Evolutionary conservation across 192 early-diverging fungal genomes (phyloP), one percentile per base, ranked within the genome.

Genomic region (Lobosporangium transversale): DNA sequence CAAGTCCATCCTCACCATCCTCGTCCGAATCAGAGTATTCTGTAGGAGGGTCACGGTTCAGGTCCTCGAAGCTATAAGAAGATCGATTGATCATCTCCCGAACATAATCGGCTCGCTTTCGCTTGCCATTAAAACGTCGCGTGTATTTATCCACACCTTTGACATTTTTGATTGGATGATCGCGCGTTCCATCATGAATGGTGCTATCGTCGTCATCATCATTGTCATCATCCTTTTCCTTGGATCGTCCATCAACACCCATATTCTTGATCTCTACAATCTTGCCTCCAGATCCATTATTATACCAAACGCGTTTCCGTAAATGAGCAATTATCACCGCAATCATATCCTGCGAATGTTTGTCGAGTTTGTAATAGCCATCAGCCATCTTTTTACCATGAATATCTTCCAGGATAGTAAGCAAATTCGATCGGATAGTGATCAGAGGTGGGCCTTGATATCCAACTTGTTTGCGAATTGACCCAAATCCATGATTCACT

Each of bases 61-160:
- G 10, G 1, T 10, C 3, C 44, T n/a, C n/a, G n/a, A n/a, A n/a
- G n/a, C n/a, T n/a, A n/a, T n/a, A n/a, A n/a, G n/a, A n/a, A n/a
- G n/a, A n/a, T n/a, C n/a, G n/a, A n/a, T n/a, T n/a, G n/a, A n/a
- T n/a, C n/a, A n/a, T n/a, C n/a, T n/a, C n/a, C 24, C 45, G 49
- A 17, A 54, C 58, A 40, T 55, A 62, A 35, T 70, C 62, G 8
- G 51, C 51, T 5, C 68, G 58, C 23, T 48, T 61, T 6, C 51
- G 35, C 40, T 48, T 53, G 33, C 62, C 62, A 40, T 73, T 58
- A 32, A 53, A 59, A n/a, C 56, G 61, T 12, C 70, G 61, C 21
- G 62, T 65, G 42, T 73, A 73, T 32, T 73, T 73, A 17, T 65
- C 58, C 21, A 73, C 70, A 2, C 70, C 70, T 37, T 55, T 62